Evolutionary conservation across 345 rosid genomes (phyloP), one percentile per base, ranked within the genome.

Genomic region (Streptanthus diversifolius): DNA sequence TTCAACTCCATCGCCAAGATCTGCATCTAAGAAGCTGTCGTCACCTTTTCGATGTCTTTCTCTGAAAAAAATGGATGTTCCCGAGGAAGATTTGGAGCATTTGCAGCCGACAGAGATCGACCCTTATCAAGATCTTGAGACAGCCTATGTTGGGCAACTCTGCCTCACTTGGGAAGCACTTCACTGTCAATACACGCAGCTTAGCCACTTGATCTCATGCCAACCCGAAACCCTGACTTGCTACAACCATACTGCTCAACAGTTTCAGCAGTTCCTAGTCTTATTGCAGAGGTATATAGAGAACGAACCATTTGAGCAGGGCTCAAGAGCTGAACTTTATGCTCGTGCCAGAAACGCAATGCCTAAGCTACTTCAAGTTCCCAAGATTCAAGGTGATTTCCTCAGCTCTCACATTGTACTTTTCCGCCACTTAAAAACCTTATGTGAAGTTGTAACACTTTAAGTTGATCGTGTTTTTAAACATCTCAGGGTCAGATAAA

Each of bases 141-240:
- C 74, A 36, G 93, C 97, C 3, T 95, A 95, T 73, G 90, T 95
- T 49, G 97, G 90, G 81, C 99, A 92, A n/a, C 72, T 87, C 71
- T 91, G 97, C 85, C 83, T 95, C 79, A 86, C 98, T 15, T 95
- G 98, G 99, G 99, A 95, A 82, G 93, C 95, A 25, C 91, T 95
- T 73, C 99, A 95, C 57, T 88, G 98, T 77, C 99, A 91, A 35
- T 91, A 90, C 75, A 80, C 93, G 15, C 98, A 90, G 70, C 82
- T 95, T 61, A 72, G 83, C 77, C 96, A 85, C 68, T 76, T 85
- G 49, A 85, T 91, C 65, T 84, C 85, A 37, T 85, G 83, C 66
- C 92, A 90, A 51, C 88, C 86, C 0, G 93, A 86, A 44, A 80
- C 75, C 24, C 79, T 81, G 39, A 73, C 88, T 14, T 87, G 77